Evolutionary conservation across 495 filamentous ascomycete genomes (phyloP), one percentile per base, ranked within the genome.

Genomic region (Aspergillus funiculosus): DNA sequence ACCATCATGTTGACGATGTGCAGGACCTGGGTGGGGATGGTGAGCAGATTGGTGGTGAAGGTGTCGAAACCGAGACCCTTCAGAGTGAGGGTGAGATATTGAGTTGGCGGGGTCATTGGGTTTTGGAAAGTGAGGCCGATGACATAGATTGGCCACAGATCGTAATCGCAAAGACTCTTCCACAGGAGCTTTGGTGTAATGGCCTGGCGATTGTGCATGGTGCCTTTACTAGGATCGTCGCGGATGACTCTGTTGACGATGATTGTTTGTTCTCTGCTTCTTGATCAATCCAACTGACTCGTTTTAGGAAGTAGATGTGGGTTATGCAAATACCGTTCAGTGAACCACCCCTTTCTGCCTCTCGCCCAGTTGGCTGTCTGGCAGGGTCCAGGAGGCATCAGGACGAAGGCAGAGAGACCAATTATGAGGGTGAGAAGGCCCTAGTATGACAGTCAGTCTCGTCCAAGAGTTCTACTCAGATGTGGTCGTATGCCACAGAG

Each of bases 221-320:
- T 54, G 48, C 76, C 79, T 56, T 83, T 85, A 39, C 68, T 72
- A 11, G 80, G 79, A 51, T 83, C 80, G 35, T 83, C 80, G 17
- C 81, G 75, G 4, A 83, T 61, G 11, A 83, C 63, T 0, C 80
- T 70, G 53, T 83, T 83, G 27, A 81, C 78, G 4, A 82, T 57
- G 47, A 83, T 83, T 0, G 25, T 18, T 41, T 48, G 37, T 22
- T 48, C 46, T 20, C 46, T 48, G 29, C n/a, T 6, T 25, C 8
- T 10, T 6, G 5, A 10, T 48, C 10, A 48, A 21, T 14, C 29
- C 6, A 15, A 4, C 0, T 22, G 8, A 15, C 6, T 21, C 5
- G 3, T 0, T n/a, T 4, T 21, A 6, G 20, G 18, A 11, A 5
- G 22, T 24, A 4, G 2, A 11, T 1, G 2, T 4, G 18, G 15